These are phyloP conservation scores for Wickerhamiella alocasiicola DNA, from an alignment of 805 yeast genomes.

Conservation along the genomic window DNA sequence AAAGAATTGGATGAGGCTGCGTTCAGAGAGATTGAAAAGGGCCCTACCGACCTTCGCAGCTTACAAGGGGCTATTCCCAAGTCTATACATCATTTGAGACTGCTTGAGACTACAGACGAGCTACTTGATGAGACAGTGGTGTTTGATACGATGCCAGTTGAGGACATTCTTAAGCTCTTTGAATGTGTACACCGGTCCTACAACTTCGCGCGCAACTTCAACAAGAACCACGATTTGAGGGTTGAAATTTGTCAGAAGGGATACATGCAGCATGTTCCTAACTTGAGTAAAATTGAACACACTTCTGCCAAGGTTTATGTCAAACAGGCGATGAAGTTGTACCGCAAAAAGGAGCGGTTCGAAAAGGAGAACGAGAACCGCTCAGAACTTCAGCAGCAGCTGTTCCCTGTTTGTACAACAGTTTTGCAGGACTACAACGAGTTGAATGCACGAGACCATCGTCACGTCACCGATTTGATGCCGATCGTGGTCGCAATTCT, in stretches of 20 bases:
- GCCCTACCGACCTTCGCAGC: slow-evolving; percentile 25
- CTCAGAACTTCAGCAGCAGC: slow-evolving; percentile 38
- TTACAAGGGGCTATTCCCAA: slow-evolving; percentile 72
- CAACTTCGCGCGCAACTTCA: slow-evolving; percentile 73
- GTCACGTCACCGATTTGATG: slow-evolving; percentile 75
- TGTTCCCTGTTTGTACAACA: slow-evolving; percentile 56
- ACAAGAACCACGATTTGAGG: slow-evolving; percentile 76
- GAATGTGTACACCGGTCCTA: slow-evolving; percentile 54
- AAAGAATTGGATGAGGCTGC: slow-evolving; percentile 48
- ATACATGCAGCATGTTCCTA: slow-evolving; percentile 83
- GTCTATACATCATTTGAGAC: slow-evolving; percentile 76
- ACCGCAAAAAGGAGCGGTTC: slow-evolving; percentile 42
- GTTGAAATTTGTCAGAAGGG: slow-evolving; percentile 87
- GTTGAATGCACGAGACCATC: slow-evolving; percentile 55
- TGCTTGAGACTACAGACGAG: slow-evolving; percentile 79
- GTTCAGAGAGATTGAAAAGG: slow-evolving; percentile 14
- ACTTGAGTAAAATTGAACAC: slow-evolving; percentile 81
- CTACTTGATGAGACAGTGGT: slow-evolving; percentile 51
- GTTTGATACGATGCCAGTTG: slow-evolving; percentile 55
- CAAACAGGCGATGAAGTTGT: slow-evolving; percentile 65
- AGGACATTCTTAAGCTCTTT: slow-evolving; percentile 48
- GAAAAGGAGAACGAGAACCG: slow-evolving; percentile 39
- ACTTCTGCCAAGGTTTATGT: slow-evolving; percentile 80
- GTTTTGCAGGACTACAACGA: slow-evolving; percentile 58
- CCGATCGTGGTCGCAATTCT: slow-evolving; percentile 85